phyloP scores from a whole-genome alignment of 148 eudicot genomes.

The Rheum nobile region DNA sequence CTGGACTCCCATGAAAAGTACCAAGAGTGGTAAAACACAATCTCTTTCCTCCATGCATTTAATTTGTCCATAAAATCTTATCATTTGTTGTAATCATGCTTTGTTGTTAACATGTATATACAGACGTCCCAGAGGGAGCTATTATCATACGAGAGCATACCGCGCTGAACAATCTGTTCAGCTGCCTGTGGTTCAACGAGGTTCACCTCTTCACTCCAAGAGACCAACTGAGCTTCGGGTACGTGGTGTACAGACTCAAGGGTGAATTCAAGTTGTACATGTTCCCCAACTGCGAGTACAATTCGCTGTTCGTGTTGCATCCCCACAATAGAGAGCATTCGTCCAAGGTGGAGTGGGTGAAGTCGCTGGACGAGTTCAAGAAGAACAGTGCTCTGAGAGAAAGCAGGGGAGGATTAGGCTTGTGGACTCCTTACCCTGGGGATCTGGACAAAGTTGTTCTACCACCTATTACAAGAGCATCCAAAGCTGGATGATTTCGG shows the following conservation, averaged over 20 bases:
- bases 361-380: conserved; percentile 60
- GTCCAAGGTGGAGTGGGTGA: conserved; percentile 90
- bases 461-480: conserved; percentile 76
- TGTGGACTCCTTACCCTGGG: conserved; percentile 93
- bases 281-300: conserved; percentile 96
- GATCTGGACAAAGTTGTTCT: conserved; percentile 57
- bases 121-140: conserved; percentile 99
- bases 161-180: conserved; percentile 64
- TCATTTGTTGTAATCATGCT: neutral
- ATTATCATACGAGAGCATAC: conserved; percentile 86
- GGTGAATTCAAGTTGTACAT: conserved; percentile 59
- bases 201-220: conserved; percentile 91
- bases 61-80: neutral
- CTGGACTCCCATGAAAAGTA: conserved; percentile 63
- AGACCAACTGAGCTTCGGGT: conserved; percentile 96
- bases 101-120: conserved; percentile 3
- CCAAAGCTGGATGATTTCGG: conserved; percentile 56
- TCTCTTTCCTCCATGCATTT: neutral
- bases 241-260: conserved; percentile 63
- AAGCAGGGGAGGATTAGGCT: conserved; percentile 84
- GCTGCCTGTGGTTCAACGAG: conserved; percentile 99
- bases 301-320: conserved; percentile 65
- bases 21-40: conserved; percentile 55
- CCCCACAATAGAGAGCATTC: conserved; percentile 94
- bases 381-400: conserved; percentile 52